Conservation (phyloP, 805 yeast species). For the Ogataea populi-albae region DNA sequence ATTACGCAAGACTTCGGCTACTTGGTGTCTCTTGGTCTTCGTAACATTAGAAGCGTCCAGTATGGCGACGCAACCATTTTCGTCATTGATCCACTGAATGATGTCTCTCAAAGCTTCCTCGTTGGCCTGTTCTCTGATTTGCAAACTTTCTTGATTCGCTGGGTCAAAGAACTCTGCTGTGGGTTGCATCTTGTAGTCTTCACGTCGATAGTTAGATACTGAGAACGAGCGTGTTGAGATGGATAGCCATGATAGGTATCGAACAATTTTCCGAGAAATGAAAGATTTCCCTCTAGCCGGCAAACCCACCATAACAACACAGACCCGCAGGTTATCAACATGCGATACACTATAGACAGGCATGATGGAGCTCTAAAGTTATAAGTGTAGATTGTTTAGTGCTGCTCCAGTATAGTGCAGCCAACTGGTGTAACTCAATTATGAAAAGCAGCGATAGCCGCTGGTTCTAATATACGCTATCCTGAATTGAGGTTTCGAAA, state of each 20-base stretch:
- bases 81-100: slow-evolving; percentile 80
- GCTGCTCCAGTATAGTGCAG: no score
- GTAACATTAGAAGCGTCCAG: slow-evolving; percentile 93
- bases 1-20: slow-evolving; percentile 53
- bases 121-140: slow-evolving; percentile 66
- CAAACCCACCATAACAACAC: slow-evolving; percentile 85
- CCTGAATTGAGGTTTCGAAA: no score
- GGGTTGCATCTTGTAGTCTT: slow-evolving; percentile 52
- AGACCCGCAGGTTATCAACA: slow-evolving; percentile 70
- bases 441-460: no score
- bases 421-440: no score
- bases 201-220: slow-evolving; percentile 81
- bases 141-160: slow-evolving; percentile 59
- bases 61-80: slow-evolving; percentile 85
- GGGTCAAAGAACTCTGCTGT: slow-evolving; percentile 78
- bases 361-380: slow-evolving; percentile 33
- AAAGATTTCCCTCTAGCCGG: slow-evolving; percentile 94
- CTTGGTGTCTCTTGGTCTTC: slow-evolving; percentile 60
- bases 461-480: no score
- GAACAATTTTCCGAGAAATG: slow-evolving; percentile 89
- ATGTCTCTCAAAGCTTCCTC: slow-evolving; percentile 71
- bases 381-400: no score
- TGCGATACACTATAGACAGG: slow-evolving; percentile 57
- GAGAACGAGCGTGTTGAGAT: slow-evolving; percentile 84
- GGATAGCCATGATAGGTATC: slow-evolving; percentile 90